Evolutionary conservation across 1,139 yeast species (phyloP).

Genomic region (Blastobotrys ciferrii): DNA sequence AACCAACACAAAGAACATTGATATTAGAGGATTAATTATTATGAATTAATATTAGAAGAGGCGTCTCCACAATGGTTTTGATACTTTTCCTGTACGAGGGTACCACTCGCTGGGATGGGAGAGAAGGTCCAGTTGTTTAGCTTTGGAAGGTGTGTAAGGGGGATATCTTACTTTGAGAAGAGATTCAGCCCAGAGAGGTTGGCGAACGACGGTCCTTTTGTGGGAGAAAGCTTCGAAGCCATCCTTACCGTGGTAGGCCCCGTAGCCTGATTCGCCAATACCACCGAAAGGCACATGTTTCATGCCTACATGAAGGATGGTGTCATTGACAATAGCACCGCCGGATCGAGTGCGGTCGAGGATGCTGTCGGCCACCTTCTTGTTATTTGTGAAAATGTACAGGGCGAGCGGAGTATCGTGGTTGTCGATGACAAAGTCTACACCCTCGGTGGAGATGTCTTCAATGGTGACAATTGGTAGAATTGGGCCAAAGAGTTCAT

Average conservation of each 20-base stretch:
- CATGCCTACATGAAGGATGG: slow-evolving; percentile 68
- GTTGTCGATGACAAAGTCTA: slow-evolving; percentile 46
- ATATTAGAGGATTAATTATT: no score
- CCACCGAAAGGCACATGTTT: slow-evolving; percentile 90
- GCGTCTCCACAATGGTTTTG: slow-evolving; percentile 19
- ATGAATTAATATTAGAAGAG: slow-evolving; percentile 15
- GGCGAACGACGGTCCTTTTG: slow-evolving; percentile 65
- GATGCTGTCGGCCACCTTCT: slow-evolving; percentile 52
- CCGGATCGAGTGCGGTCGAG: slow-evolving; percentile 67
- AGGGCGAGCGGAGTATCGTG: slow-evolving; percentile 90
- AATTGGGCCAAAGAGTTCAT: slow-evolving; percentile 83
- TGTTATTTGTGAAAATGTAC: slow-evolving; percentile 64
- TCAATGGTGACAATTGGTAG: slow-evolving; percentile 66
- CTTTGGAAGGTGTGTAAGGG: slow-evolving; percentile 51
- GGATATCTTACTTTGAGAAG: slow-evolving; percentile 64
- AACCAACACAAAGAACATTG: no score
- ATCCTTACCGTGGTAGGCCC: slow-evolving; percentile 69
- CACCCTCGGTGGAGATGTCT: slow-evolving; percentile 47
- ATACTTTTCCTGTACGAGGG: slow-evolving; percentile 27
- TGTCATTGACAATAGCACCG: slow-evolving; percentile 68
- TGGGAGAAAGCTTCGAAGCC: slow-evolving; percentile 78
- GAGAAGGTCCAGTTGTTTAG: slow-evolving; percentile 22
- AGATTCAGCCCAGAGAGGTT: slow-evolving; percentile 65
- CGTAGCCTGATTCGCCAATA: slow-evolving; percentile 74
- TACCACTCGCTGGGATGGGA: slow-evolving; percentile 24